Evolutionary conservation across 352 stramenopile species (phyloP), one percentile per base, ranked within the genome.

Genomic region (Phytopythium mirpurense): DNA sequence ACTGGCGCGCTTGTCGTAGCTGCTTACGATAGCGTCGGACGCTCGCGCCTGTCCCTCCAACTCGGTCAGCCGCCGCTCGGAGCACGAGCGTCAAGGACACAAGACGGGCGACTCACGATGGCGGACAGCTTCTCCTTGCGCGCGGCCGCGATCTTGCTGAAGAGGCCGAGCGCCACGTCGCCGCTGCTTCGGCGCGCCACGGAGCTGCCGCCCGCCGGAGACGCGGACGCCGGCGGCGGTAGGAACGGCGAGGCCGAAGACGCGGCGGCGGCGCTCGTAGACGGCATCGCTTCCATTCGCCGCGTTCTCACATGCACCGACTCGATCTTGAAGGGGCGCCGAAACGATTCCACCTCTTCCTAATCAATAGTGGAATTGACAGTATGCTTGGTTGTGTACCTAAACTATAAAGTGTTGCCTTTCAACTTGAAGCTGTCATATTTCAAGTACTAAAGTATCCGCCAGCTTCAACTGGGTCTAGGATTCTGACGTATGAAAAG

Each of bases 111-210:
- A 58, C 65, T 10, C 67, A 85, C 72, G 54, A 75, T 81, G 19
- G 54, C 49, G 38, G 67, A 72, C 15, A 88, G 67, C 51, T 84
- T 84, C 50, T 88, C 74, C 62, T 86, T 90, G 46, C 75, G 75
- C 32, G 67, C 73, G 18, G 78, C 75, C 44, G 75, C 74, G 51
- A 90, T 86, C 63, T 90, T 90, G 54, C 75, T 86, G 59, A 88
- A 86, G 50, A 88, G 65, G 1, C 75, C 74, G 9, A 90, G 62
- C 35, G 80, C 63, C 36, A 88, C 70, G 43, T 81, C 74, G 18
- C 72, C 70, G 31, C 72, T 61, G 31, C 45, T 51, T 4, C 46
- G 46, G 15, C 29, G 29, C n/a, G 34, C 2, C 5, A 21, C 41
- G 12, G 12, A 21, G 51, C 51, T 32, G n/a, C 19, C 26, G 16